Percentiles rank a stretch among this genome's conserved stretches.
phyloP scores from a whole-genome alignment of 768 basidiomycete species.

The Leccinum variicolor region DNA sequence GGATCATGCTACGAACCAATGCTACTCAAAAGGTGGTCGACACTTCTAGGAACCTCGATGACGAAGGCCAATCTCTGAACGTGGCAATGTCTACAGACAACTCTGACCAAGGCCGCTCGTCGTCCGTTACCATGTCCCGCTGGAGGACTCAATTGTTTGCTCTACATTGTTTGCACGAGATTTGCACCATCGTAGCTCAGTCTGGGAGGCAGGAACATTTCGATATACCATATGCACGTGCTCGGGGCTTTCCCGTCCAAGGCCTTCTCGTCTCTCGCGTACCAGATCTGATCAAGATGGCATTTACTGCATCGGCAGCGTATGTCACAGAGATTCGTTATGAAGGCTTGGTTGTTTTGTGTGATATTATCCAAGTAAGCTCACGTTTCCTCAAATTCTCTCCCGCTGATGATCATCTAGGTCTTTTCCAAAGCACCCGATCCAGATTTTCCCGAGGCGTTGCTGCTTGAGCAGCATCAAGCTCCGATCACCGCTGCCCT shows the following conservation, averaged over 20 bases:
- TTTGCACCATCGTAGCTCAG: conserved; percentile 70
- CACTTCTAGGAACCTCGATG: conserved; percentile 64
- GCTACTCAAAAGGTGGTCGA: conserved; percentile 75
- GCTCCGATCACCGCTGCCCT: conserved; percentile 97
- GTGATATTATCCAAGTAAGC: conserved; percentile 86
- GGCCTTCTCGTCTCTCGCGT: conserved; percentile 81
- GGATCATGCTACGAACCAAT: conserved; percentile 94
- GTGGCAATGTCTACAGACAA: conserved; percentile 40
- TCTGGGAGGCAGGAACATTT: conserved; percentile 83
- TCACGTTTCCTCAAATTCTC: background rate
- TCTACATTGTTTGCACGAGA: conserved; percentile 85
- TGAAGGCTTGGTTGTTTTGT: conserved; percentile 83
- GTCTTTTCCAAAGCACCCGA: conserved; percentile 85
- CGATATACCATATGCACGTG: conserved; percentile 68
- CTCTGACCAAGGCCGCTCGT: conserved; percentile 31
- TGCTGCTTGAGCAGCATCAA: conserved; percentile 95
- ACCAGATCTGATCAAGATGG: conserved; percentile 94
- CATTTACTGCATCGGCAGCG: conserved; percentile 95
- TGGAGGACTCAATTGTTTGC: conserved; percentile 98
- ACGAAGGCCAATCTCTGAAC: conserved; percentile 92
- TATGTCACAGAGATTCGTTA: conserved; percentile 94
- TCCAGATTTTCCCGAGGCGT: conserved; percentile 86
- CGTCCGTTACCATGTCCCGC: conserved; percentile 60
- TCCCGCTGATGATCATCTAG: conserved; percentile 38
- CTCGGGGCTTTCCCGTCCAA: conserved; percentile 50